Evolutionary conservation across 257 asterid genomes (phyloP).

Genomic region (Echites panduratus): DNA sequence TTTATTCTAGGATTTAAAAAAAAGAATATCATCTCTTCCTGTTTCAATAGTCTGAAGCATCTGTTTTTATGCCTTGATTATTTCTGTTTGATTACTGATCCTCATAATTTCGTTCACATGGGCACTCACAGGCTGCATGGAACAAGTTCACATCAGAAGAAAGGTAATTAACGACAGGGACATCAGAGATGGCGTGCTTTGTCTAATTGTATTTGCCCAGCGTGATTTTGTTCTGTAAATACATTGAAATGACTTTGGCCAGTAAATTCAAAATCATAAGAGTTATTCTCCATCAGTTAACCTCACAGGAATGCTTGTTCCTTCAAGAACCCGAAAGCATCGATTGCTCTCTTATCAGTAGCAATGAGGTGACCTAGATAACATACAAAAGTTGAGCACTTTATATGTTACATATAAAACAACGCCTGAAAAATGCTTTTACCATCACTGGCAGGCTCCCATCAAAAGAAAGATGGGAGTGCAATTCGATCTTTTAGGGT

Average conservation of each 20-base stretch:
- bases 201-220: background rate
- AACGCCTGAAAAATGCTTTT: no score
- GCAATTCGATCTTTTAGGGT: no score
- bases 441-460: no score
- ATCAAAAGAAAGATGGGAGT: no score
- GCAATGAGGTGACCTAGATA: background rate
- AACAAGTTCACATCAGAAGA: conserved; percentile 90
- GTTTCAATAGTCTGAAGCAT: no score
- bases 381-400: no score
- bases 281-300: background rate
- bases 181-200: background rate
- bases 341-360: background rate
- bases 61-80: background rate
- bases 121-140: conserved; percentile 81
- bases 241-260: background rate
- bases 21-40: no score
- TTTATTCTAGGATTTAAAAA: no score
- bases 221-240: conserved; percentile 7
- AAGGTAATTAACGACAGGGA: conserved; percentile 40
- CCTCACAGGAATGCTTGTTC: background rate
- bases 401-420: no score
- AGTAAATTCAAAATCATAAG: conserved; percentile 7
- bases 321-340: background rate
- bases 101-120: background rate
- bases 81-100: background rate